Percentiles rank a stretch among this genome's conserved stretches.
Evolutionary conservation across 768 basidiomycete genomes (phyloP).

Genomic region (Leucocoprinus birnbaumii): DNA sequence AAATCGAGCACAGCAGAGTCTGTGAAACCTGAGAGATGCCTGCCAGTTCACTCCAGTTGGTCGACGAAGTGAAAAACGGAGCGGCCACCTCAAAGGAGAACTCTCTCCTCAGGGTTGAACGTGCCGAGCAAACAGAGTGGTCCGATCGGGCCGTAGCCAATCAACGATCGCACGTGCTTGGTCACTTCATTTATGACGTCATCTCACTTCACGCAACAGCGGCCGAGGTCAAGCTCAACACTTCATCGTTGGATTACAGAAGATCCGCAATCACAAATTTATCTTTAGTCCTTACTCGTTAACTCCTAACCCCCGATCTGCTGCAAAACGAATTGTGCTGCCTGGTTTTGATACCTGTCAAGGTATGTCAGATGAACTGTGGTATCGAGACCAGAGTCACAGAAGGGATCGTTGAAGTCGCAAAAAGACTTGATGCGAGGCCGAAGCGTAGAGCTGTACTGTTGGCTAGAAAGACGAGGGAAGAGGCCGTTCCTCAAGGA

Average conservation of each 20-base stretch:
- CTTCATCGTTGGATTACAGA: no score
- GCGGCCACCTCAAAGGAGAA: not conserved
- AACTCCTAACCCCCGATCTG: conserved; percentile 24
- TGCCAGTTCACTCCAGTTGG: not conserved
- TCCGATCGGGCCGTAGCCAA: not conserved
- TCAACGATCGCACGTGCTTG: not conserved
- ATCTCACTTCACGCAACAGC: no score
- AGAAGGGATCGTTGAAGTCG: conserved; percentile 26
- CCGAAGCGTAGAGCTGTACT: conserved; percentile 21
- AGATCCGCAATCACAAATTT: no score
- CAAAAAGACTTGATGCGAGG: conserved; percentile 24
- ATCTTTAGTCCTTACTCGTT: no score
- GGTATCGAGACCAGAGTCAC: conserved; percentile 20
- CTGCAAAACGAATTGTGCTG: conserved; percentile 23
- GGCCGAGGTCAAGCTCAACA: no score
- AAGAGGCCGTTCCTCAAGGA: conserved; percentile 17
- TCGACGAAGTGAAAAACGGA: not conserved
- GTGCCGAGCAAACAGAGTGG: no score
- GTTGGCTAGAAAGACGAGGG: conserved; percentile 18
- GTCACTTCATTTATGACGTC: no score
- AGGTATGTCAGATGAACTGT: conserved; percentile 23
- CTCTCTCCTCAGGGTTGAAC: not conserved
- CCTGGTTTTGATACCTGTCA: conserved; percentile 22
- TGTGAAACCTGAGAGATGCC: not conserved
- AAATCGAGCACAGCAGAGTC: not conserved